phyloP scores from a whole-genome alignment of 306 rosid species.

The Herpetospermum pedunculosum region DNA sequence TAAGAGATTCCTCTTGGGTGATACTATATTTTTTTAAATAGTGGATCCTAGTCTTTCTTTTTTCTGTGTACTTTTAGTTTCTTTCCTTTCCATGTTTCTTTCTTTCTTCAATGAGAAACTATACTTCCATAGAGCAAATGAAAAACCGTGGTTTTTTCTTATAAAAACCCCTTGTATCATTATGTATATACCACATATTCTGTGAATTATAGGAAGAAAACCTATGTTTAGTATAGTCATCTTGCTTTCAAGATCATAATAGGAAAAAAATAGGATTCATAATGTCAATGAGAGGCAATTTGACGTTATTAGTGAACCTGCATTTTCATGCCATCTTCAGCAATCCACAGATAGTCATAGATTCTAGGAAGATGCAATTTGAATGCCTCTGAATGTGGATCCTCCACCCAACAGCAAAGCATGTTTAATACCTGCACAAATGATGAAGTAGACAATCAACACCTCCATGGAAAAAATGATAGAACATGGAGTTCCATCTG shows the following conservation, averaged over 20 bases:
- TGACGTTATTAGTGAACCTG: slow-evolving; percentile 32
- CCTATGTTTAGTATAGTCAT: neutral
- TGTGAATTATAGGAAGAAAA: neutral
- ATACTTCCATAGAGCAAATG: neutral
- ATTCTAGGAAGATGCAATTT: slow-evolving; percentile 78
- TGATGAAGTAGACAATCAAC: slow-evolving; percentile 12
- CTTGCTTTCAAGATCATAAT: neutral
- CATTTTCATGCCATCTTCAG: slow-evolving; percentile 97
- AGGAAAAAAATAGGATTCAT: neutral
- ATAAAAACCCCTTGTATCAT: neutral
- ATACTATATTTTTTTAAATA: neutral
- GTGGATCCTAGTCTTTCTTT: neutral
- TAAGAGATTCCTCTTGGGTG: neutral
- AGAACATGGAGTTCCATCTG: neutral
- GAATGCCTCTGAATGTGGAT: slow-evolving; percentile 78
- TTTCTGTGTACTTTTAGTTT: neutral
- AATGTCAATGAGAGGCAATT: neutral
- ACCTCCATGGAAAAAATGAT: neutral
- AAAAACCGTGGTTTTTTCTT: neutral
- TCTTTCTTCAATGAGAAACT: neutral
- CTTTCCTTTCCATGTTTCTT: neutral
- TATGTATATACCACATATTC: neutral
- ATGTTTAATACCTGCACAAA: slow-evolving; percentile 68
- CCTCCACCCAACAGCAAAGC: slow-evolving; percentile 90
- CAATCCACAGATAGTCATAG: slow-evolving; percentile 69